Conservation (phyloP, 148 eudicot genomes). For the Linanthus parryae region DNA sequence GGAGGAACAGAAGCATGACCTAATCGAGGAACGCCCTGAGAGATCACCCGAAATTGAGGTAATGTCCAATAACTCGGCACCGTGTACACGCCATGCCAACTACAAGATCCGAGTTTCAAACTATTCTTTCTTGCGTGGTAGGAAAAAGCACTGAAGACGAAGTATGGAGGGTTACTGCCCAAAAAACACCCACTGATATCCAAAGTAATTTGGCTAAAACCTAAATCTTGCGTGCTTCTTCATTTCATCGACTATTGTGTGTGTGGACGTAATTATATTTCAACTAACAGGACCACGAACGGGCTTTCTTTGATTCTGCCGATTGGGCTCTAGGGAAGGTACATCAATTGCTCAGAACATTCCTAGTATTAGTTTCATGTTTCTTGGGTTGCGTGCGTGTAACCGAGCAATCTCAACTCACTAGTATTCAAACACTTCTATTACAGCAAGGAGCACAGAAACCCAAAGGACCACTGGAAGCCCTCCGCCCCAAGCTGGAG, state of each 20-base stretch:
- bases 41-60: too few species aligned
- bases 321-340: constrained; percentile 98
- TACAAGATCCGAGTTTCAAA: too few species aligned
- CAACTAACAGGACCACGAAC: constrained; percentile 70
- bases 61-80: too few species aligned
- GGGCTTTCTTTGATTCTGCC: constrained; percentile 93
- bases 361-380: background rate
- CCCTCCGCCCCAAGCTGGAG: constrained; percentile 89
- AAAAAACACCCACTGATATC: constrained; percentile 75
- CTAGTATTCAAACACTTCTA: background rate
- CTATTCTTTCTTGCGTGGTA: too few species aligned
- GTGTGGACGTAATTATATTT: constrained; percentile 1
- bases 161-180: constrained; percentile 80
- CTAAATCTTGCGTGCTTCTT: background rate
- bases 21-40: too few species aligned
- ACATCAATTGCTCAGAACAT: constrained; percentile 5
- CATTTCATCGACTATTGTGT: background rate
- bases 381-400: background rate
- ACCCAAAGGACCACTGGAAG: constrained; percentile 75
- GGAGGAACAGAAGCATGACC: too few species aligned
- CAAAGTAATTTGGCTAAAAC: constrained; percentile 32
- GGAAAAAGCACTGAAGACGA: constrained; percentile 70
- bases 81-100: too few species aligned
- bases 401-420: background rate
- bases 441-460: constrained; percentile 66